Evolutionary conservation across 2,329 filamentous ascomycete genomes (phyloP), one percentile per base, ranked within the genome.

Genomic region (Pyrenochaeta sp.): DNA sequence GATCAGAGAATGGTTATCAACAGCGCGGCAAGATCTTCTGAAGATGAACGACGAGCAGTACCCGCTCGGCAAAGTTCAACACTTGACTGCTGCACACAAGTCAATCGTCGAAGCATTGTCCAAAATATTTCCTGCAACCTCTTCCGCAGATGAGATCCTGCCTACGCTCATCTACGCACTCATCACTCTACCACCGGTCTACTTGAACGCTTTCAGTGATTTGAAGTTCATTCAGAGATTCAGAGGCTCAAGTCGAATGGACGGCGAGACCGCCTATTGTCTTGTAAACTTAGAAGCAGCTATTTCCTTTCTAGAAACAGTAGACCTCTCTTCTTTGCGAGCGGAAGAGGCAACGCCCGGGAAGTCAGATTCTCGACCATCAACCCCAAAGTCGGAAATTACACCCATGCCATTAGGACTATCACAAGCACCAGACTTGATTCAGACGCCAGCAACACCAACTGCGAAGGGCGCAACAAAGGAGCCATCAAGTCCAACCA

Each of bases 81-180:
- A 91, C 61, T 79, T 99, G 42, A 96, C 92, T 55, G 85, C 86
- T 26, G 89, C 90, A 3, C 94, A 97, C 71, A 95, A 95, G 75
- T 88, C 86, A 53, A 97, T 99, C 52, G 94, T 99, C 35, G 93
- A 97, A 68, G 92, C 91, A 4, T 68, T 88, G 13, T 85, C 83
- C 11, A 80, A 82, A 40, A 73, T 86, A 14, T 81, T 86, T 41
- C 82, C 84, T 7, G 82, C 92, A 1, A 82, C 83, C 1, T 96
- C 94, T 1, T 97, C 94, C 1, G 94, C 94, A 3, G 94, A 99
- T 66, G 94, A 97, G 72, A 95, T 99, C 41, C 85, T 99, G 69
- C 94, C 94, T 1, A 96, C 96, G 71, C 81, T 99, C 51, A 99
- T 99, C 50, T 99, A 96, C 74, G 90, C 91, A 0, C 81, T 99